These are phyloP conservation scores for Verticillium isaacii DNA, from an alignment of 2,329 filamentous ascomycete species.

Conservation along the genomic window DNA sequence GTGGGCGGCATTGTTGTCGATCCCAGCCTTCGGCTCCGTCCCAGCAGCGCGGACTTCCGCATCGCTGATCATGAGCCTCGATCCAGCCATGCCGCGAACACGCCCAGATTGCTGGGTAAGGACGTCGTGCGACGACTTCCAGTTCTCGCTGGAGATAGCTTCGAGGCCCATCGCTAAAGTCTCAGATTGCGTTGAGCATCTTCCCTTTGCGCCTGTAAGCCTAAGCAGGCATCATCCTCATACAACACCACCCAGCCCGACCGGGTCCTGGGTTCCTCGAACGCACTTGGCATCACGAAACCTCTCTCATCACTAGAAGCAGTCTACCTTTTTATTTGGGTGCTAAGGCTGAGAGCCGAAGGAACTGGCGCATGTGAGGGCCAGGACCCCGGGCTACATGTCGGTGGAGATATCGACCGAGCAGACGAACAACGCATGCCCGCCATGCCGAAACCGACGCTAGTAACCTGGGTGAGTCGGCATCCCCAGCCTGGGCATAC, in stretches of 20 bases:
- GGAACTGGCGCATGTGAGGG: background rate
- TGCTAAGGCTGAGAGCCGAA: background rate
- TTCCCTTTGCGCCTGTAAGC: too few relatives aligned
- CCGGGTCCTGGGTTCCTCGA: background rate
- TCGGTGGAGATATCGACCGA: slow-evolving; percentile 2
- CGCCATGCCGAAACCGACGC: background rate
- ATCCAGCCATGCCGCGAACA: background rate
- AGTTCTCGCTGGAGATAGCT: background rate
- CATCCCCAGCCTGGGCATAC: background rate
- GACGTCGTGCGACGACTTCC: background rate
- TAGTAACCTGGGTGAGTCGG: background rate
- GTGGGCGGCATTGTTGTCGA: background rate
- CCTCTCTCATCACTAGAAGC: background rate
- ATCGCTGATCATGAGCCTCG: background rate
- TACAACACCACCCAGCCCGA: background rate
- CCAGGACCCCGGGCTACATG: background rate
- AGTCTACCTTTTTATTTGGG: background rate
- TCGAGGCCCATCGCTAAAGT: too few relatives aligned
- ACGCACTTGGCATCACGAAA: background rate
- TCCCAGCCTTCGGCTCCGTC: background rate
- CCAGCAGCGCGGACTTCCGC: background rate
- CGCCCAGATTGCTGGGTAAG: background rate
- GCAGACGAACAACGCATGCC: background rate
- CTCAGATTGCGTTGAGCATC: too few relatives aligned
- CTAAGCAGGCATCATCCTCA: background rate